A percentile compares a stretch with the other conserved stretches of the same genome.
These are phyloP conservation scores for Monilinia aucupariae DNA, from an alignment of 2,329 filamentous ascomycete genomes.

Conservation along the genomic window DNA sequence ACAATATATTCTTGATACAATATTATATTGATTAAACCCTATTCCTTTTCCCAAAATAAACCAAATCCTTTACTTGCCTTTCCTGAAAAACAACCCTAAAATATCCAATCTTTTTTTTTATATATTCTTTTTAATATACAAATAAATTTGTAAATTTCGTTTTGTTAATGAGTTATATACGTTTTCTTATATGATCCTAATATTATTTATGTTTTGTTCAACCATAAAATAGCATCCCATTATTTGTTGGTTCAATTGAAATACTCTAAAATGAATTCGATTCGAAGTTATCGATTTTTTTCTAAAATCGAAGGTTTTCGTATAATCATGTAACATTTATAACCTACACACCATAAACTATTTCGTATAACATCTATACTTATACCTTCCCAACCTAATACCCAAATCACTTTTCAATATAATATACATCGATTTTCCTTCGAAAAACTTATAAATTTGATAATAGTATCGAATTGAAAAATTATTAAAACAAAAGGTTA, in stretches of 20 bases:
- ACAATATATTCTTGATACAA: too few relatives aligned
- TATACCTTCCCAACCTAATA: background rate
- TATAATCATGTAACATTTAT: background rate
- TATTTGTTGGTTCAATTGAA: background rate
- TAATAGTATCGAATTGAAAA: background rate
- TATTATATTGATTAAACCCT: too few relatives aligned
- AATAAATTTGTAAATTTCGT: background rate
- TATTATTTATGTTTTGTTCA: background rate
- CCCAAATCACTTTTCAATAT: background rate
- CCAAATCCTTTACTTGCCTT: too few relatives aligned
- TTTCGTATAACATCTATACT: background rate
- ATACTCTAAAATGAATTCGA: background rate
- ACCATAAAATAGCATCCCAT: background rate
- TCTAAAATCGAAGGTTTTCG: background rate
- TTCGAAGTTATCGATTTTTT: background rate
- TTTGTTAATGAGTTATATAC: background rate
- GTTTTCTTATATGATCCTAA: background rate
- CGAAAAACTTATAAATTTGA: background rate
- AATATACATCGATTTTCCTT: too few relatives aligned
- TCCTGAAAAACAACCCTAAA: too few relatives aligned
- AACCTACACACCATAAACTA: background rate
- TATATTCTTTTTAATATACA: too few relatives aligned
- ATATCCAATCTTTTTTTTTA: too few relatives aligned
- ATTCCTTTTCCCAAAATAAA: too few relatives aligned
- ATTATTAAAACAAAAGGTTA: background rate